Base-by-base conservation (phyloP, 306 rosid genomes). In the Nissolia schottii region DNA sequence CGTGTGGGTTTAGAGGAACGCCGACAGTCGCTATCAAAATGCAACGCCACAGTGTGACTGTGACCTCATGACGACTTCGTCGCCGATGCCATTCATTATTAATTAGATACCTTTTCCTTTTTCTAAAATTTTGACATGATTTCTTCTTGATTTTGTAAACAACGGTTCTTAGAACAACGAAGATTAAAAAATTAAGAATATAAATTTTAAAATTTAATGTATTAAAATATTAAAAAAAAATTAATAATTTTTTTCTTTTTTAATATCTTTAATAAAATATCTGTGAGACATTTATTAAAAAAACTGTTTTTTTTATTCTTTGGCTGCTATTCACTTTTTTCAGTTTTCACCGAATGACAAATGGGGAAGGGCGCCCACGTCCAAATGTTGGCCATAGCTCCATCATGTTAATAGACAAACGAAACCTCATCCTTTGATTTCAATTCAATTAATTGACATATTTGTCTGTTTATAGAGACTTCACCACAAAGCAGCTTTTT, bases 11-110 rank as follows among this genome's bases (percentile, higher is more conserved):
- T 14, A 0, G 5, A 12, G 59, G 37, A 2, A 25, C 70, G 87
- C 87, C 87, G 85, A 84, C 87, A 84, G 64, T 84, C 85, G 46
- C 78, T 15, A 49, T 84, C 79, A 38, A 18, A 62, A 2, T 4
- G 12, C 9, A 31, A 35, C 7, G 11, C 11, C 67, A 59, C 32
- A 15, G 14, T 7, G 25, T 2, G 71, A 70, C 6, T 20, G n/a
- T 70, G 64, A 72, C 51, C 37, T 19, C 1, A 54, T 60, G 34
- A 10, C 8, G 6, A 13, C 6, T 60, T 62, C 38, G 15, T 53
- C 49, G 58, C 80, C 77, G 56, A 72, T 64, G 34, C 5, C 27
- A 6, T 6, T 14, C 58, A 2, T 16, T 7, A 28, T n/a, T n/a
- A n/a, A n/a, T n/a, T n/a, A n/a, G n/a, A n/a, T n/a, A 20, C 4